Evolutionary conservation across 2,329 filamentous ascomycete genomes (phyloP), one percentile per base, ranked within the genome.

Genomic region (Sclerotiophoma versabilis): DNA sequence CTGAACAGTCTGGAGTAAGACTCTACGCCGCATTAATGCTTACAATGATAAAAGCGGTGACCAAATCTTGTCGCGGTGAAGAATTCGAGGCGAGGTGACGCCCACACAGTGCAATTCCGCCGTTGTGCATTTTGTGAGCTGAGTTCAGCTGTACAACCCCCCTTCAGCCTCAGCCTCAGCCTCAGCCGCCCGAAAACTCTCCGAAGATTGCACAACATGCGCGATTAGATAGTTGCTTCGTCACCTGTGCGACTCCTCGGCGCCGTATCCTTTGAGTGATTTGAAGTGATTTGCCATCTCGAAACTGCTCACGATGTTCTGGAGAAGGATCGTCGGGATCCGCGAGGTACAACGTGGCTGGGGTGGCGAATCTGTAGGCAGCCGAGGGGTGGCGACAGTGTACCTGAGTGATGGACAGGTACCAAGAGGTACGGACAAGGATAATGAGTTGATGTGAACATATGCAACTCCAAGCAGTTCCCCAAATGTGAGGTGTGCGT

Each of bases 341-440:
- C 39, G 33, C 39, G 15, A 27, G 36, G 37, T 25, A 29, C 34
- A 42, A 22, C 37, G 22, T 37, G 29, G 44, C 37, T 41, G 34
- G 20, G 36, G 39, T 39, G 34, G 50, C 38, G 17, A 44, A 39
- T 15, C 12, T 33, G 29, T 9, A 7, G 15, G n/a, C 43, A 42
- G 45, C 51, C 51, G 51, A 39, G 51, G 39, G 33, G 39, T 27
- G 39, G 51, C 51, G 39, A 39, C 10, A 10, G 17, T n/a, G 47
- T 54, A 20, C 37, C 50, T 49, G 45, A 19, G 33, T 41, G 51
- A 54, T 54, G 45, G 45, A 34, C 51, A 54, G 51, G 51, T 36
- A 54, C 46, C 39, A 37, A 33, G 39, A 49, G 41, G 34, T 5
- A 44, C 7, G 14, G 25, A 22, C 45, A 44, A 29, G 51, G 51